Evolutionary conservation across 208 protist species (phyloP).

Genomic region (Naegleria gruberi): DNA sequence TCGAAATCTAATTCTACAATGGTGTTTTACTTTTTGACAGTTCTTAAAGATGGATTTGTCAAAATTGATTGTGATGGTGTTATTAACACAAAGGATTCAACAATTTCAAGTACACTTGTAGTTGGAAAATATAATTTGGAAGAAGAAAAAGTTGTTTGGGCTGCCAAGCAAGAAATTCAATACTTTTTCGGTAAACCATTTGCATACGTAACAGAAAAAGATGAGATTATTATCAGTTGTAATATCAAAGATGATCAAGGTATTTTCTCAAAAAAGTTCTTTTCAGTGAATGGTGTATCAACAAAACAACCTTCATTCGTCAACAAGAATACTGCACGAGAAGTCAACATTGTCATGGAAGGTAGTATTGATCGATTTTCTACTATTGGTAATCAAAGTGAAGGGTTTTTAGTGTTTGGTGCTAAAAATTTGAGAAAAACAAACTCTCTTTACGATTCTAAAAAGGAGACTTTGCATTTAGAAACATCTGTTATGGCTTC

Average conservation of each 20-base stretch:
- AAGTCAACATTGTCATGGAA: not conserved
- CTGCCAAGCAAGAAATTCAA: not conserved
- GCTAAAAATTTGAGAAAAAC: not conserved
- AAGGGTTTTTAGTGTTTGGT: not conserved
- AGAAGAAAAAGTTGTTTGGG: not conserved
- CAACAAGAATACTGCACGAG: not conserved
- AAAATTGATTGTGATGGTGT: not conserved
- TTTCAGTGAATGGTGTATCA: not conserved
- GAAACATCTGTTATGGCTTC: not conserved
- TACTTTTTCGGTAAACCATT: not conserved
- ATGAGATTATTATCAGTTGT: not conserved
- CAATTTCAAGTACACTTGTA: not conserved
- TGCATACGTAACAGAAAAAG: not conserved
- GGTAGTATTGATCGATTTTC: not conserved
- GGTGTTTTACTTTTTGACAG: not conserved
- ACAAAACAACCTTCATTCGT: not conserved
- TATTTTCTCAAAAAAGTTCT: not conserved
- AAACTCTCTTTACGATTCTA: not conserved
- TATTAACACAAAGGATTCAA: not conserved
- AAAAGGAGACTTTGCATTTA: not conserved
- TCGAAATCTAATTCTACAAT: not conserved
- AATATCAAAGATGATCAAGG: not conserved
- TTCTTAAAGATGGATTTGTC: not conserved
- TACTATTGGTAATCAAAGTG: not conserved
- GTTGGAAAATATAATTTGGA: not conserved